A percentile compares a stretch with the other conserved stretches of the same genome.
phyloP scores from a whole-genome alignment of 139 green algal species.

The Chloropicon primus region DNA sequence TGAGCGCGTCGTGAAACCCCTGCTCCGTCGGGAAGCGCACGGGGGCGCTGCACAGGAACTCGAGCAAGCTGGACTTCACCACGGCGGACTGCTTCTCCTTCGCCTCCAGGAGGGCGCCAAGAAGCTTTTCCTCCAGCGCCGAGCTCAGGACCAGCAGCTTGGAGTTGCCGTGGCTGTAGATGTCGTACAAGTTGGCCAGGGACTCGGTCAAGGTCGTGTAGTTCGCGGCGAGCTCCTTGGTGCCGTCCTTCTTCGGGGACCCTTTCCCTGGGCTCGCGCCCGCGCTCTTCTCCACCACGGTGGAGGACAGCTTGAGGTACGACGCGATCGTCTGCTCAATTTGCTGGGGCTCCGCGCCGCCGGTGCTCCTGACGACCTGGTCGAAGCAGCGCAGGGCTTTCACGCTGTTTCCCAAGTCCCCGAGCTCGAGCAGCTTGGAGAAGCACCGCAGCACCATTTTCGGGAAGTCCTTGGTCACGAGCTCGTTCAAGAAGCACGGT shows the following conservation, averaged over 20 bases:
- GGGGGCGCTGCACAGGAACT: neutral
- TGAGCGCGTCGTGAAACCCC: neutral
- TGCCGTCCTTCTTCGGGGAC: neutral
- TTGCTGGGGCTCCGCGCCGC: neutral
- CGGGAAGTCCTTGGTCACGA: neutral
- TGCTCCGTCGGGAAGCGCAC: neutral
- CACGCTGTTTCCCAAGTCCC: neutral
- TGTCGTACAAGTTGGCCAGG: neutral
- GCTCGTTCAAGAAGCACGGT: neutral
- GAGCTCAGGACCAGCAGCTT: neutral
- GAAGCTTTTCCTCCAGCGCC: neutral
- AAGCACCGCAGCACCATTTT: neutral
- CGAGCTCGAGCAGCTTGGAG: neutral
- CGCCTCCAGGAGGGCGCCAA: neutral
- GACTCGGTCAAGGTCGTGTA: neutral
- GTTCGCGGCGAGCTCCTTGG: neutral
- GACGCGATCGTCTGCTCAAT: neutral
- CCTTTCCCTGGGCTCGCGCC: neutral
- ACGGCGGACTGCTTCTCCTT: neutral
- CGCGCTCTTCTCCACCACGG: neutral
- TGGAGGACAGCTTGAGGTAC: neutral
- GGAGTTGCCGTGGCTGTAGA: neutral
- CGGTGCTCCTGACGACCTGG: neutral
- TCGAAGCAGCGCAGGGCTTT: neutral
- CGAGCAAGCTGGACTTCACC: neutral